phyloP scores from a whole-genome alignment of 441 rosid genomes.

The Populus trichocarpa region DNA sequence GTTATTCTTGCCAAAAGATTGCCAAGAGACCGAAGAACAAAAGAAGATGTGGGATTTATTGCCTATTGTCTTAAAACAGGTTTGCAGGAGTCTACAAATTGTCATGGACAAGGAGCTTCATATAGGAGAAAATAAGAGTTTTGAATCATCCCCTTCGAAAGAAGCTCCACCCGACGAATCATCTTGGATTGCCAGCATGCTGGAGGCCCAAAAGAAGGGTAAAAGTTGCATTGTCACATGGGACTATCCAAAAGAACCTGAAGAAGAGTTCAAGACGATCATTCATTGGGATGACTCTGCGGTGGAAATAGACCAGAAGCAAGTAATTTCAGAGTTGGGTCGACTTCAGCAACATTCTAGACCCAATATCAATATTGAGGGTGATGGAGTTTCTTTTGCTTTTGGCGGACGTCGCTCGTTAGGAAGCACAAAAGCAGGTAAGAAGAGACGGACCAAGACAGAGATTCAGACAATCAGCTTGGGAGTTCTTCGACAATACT shows the following conservation, averaged over 20 bases:
- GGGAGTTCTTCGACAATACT: conserved; percentile 46
- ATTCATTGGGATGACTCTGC: conserved; percentile 27
- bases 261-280: conserved; percentile 49
- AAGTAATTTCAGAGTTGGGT: conserved; percentile 15
- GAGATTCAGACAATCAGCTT: conserved; percentile 47
- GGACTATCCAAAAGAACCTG: conserved; percentile 52
- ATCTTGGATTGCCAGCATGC: conserved; percentile 29
- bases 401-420: conserved; percentile 14
- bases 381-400: conserved; percentile 3
- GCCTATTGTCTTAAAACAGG: conserved; percentile 23
- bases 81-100: conserved; percentile 28
- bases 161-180: conserved; percentile 35
- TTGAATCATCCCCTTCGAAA: conserved; percentile 27
- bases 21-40: conserved; percentile 25
- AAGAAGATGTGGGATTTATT: conserved; percentile 22
- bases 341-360: conserved; percentile 15
- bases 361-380: conserved; percentile 5
- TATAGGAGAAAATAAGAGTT: conserved; percentile 20
- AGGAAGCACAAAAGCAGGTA: conserved; percentile 27
- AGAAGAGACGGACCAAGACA: conserved; percentile 39
- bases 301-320: conserved; percentile 6
- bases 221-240: conserved; percentile 24
- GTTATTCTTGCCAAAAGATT: conserved; percentile 44
- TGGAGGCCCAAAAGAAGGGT: conserved; percentile 34
- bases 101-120: conserved; percentile 31